These are phyloP conservation scores for Fraxinus albicans DNA, from an alignment of 305 asterid species.

Conservation along the genomic window DNA sequence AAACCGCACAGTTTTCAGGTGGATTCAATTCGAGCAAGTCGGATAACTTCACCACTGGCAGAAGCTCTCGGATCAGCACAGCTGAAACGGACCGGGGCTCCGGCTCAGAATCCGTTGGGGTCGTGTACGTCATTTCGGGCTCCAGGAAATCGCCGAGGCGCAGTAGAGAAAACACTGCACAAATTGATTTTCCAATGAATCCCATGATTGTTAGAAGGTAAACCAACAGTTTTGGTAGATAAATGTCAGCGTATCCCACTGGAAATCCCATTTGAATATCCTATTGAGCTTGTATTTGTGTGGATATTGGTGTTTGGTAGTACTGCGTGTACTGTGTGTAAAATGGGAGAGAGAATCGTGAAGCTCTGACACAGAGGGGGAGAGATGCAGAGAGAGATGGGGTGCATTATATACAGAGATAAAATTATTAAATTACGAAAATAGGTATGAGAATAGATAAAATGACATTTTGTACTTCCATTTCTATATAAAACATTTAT, in stretches of 20 bases:
- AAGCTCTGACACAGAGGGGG: not conserved
- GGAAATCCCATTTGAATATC: conserved; percentile 71
- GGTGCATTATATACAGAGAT: not conserved
- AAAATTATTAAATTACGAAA: conserved; percentile 34
- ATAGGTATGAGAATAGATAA: conserved; percentile 14
- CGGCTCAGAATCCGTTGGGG: conserved; percentile 25
- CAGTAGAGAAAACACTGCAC: conserved; percentile 34
- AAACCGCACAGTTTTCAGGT: conserved; percentile 73
- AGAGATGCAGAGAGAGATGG: conserved; percentile 18
- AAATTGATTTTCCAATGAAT: conserved; percentile 43
- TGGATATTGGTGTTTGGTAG: not conserved
- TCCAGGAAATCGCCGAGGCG: conserved; percentile 72
- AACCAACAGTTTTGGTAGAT: conserved; percentile 66
- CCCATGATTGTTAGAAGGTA: conserved; percentile 55
- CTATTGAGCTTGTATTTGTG: not conserved
- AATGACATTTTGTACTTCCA: not conserved
- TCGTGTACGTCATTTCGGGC: conserved; percentile 48
- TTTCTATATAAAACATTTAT: not conserved
- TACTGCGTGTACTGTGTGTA: conserved; percentile 26
- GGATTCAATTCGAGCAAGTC: conserved; percentile 49
- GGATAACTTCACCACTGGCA: conserved; percentile 62
- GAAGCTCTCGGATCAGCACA: conserved; percentile 62
- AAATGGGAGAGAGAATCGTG: not conserved
- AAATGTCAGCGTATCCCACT: conserved; percentile 65
- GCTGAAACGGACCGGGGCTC: conserved; percentile 57